Base-by-base conservation (phyloP, 2,329 filamentous ascomycete genomes). In the Fusarium coicis region DNA sequence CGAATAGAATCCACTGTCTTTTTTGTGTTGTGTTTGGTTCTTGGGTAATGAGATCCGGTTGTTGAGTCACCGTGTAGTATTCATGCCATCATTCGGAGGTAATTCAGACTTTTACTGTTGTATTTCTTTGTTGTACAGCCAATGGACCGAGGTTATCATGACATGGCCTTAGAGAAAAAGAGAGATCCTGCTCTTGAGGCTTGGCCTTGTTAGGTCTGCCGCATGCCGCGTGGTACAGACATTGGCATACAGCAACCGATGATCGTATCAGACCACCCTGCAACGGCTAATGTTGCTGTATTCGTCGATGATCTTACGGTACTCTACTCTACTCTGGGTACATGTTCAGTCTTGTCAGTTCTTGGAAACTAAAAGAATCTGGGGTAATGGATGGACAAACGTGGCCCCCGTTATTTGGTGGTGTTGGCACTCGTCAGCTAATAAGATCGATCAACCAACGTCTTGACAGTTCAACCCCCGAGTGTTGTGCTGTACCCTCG, bases 201-300 rank as follows among this genome's bases (percentile, higher is more conserved):
- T 69, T 69, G 50, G 58, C 66, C 19, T 64, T 43, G 26, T 26
- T 44, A 23, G 32, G 42, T 47, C 16, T 39, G 39, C 30, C 16
- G 50, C 40, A 63, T 68, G 55, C 30, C 34, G 43, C 43, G 23
- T 63, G 63, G 52, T 52, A 67, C 30, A 19, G 19, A 32, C 34
- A 63, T 56, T 68, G 66, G 57, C 56, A 40, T 69, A 65, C 57
- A 64, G 36, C 63, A 32, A 21, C 34, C n/a, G 47, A 34, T 50
- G 30, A 64, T 49, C 64, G 30, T n/a, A 68, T 62, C 65, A 68
- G 65, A 42, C 66, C 58, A 65, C 65, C 64, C 58, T 69, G 66
- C 59, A 70, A 58, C 46, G 66, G 66, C 46, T 40, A 46, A 32
- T 36, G 19, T 59, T 47, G 21, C 28, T 59, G 5, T 58, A 58